These are phyloP conservation scores for Zalaria sp. DNA, from an alignment of 2,329 filamentous ascomycete species.

Conservation along the genomic window DNA sequence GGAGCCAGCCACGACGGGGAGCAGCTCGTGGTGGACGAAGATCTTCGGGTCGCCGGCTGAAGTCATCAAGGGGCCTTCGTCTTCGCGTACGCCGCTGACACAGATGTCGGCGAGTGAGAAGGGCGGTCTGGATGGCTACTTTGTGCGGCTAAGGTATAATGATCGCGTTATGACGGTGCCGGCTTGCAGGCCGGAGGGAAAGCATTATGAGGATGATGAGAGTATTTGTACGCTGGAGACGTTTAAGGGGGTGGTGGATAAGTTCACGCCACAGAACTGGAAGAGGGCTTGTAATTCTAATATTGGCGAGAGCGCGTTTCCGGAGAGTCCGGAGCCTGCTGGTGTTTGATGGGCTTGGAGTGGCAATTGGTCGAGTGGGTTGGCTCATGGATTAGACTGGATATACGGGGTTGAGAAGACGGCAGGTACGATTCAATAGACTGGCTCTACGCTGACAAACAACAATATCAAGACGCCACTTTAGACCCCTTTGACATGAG, in stretches of 20 bases:
- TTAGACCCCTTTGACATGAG: too few relatives aligned
- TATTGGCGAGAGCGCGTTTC: slow-evolving; percentile 39
- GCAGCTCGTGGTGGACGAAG: slow-evolving; percentile 20
- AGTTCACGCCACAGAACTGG: slow-evolving; percentile 76
- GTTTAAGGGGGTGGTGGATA: slow-evolving; percentile 87
- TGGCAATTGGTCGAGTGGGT: too few relatives aligned
- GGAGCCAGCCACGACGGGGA: slow-evolving; percentile 10
- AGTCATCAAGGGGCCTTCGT: slow-evolving; percentile 4
- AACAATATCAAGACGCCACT: too few relatives aligned
- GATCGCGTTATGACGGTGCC: slow-evolving; percentile 70
- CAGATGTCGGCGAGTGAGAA: slow-evolving; percentile 45
- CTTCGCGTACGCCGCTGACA: slow-evolving; percentile 38
- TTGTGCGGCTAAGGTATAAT: slow-evolving; percentile 83
- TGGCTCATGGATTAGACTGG: too few relatives aligned
- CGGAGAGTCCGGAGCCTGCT: slow-evolving; percentile 15
- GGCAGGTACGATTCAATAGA: too few relatives aligned
- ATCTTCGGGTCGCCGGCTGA: slow-evolving; percentile 18
- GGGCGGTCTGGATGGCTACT: slow-evolving; percentile 56
- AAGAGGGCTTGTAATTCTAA: slow-evolving; percentile 45
- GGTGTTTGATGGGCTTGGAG: background rate
- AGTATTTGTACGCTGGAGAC: slow-evolving; percentile 84
- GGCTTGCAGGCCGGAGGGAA: slow-evolving; percentile 61
- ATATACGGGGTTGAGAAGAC: too few relatives aligned
- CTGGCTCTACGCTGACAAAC: too few relatives aligned
- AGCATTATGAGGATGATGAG: slow-evolving; percentile 75